Base-by-base conservation (phyloP, 1,284 basidiomycete species). In the Pseudomicrostroma phylloplanum region DNA sequence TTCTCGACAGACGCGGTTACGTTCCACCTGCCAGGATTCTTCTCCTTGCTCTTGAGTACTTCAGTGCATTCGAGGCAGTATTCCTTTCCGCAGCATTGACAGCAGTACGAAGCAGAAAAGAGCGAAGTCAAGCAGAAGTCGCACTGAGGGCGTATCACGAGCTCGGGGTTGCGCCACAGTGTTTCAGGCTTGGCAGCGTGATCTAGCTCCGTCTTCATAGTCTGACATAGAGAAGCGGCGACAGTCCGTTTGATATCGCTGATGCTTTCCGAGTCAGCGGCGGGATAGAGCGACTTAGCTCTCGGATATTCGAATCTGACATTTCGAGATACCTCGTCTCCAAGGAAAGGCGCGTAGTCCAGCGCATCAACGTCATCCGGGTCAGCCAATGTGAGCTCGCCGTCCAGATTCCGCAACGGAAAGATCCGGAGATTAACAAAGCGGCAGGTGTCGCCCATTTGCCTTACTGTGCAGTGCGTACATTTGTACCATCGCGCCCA, bases 51-150 rank as follows among this genome's bases (percentile, higher is more conserved):
- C 21, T 13, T 21, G 30, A 96, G 85, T 67, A 86, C 86, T 26
- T 84, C 82, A 73, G 86, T 90, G 77, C 93, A 96, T 60, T 89
- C 87, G 0, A 86, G 83, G 75, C 92, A 96, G 17, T 89, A 87
- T 79, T 96, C 93, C 15, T 90, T 86, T 1, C 91, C 92, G 78
- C 92, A 96, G n/a, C 85, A 77, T 9, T 86, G 83, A 79, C 92
- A 96, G 84, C 92, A 89, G 86, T 88, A 96, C 62, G 86, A 89
- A 62, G 87, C 87, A 6, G 88, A 88, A 79, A 96, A 94, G 63
- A 96, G 86, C 15, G 90, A 91, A 2, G 91, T 92, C 81, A 89
- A 88, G 79, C 93, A 96, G 1, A 89, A 91, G 80, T 96, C 91
- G 63, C 72, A 73, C 64, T 64, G 69, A 30, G 65, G 65, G n/a